Evolutionary conservation across 169 alveolate species (phyloP).

Genomic region (Eimeria brunetti): DNA sequence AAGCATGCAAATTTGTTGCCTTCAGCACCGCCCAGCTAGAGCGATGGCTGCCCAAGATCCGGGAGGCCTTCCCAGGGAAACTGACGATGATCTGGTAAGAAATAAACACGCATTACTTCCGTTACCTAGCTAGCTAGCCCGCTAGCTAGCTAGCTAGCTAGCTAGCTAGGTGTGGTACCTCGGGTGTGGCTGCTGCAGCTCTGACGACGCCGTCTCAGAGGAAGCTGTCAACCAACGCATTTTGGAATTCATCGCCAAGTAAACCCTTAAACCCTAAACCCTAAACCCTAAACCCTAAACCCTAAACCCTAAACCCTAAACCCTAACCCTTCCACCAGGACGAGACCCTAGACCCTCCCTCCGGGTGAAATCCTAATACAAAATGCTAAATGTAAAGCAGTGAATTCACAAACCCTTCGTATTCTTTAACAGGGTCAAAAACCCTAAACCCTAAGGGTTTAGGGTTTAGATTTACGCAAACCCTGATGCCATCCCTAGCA

Average conservation of each 20-base stretch:
- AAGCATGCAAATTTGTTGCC: not conserved
- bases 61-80: conserved; percentile 6
- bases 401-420: no score
- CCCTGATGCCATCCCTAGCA: no score
- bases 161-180: not conserved
- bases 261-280: conserved; percentile 2
- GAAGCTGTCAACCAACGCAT: not conserved
- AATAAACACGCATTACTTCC: not conserved
- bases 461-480: not conserved
- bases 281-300: conserved; percentile 32
- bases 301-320: conserved; percentile 19
- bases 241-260: conserved; percentile 16
- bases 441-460: not conserved
- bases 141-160: conserved; percentile 22
- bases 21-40: conserved; percentile 25
- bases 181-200: conserved; percentile 41
- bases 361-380: no score
- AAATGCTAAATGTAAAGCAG: no score
- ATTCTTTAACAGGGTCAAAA: no score
- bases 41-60: conserved; percentile 47
- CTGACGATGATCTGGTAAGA: not conserved
- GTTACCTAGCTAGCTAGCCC: not conserved
- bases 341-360: no score
- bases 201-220: conserved; percentile 29
- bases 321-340: not conserved